phyloP scores from a whole-genome alignment of 768 basidiomycete species.

The Lentinus brumalis region DNA sequence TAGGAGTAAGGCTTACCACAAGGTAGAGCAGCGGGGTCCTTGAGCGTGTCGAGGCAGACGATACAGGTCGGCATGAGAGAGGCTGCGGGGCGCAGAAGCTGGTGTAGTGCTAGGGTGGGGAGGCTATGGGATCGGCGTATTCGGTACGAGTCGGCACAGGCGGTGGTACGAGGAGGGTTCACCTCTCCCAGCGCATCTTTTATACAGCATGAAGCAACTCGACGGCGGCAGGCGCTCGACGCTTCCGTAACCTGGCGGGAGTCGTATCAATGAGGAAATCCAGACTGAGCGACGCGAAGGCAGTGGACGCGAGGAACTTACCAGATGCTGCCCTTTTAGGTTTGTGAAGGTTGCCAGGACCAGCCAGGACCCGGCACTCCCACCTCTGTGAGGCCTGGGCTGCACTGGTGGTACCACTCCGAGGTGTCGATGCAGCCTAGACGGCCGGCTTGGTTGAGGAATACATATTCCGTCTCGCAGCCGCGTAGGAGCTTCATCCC shows the following conservation, averaged over 20 bases:
- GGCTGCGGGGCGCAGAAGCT: neutral
- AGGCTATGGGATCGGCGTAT: neutral
- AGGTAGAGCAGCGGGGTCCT: slow-evolving; percentile 58
- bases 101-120: neutral
- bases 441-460: neutral
- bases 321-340: slow-evolving; percentile 3
- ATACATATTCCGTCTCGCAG: no score
- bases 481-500: no score
- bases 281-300: slow-evolving; percentile 9
- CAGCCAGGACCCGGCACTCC: neutral
- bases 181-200: neutral
- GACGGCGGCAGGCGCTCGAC: neutral
- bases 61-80: slow-evolving; percentile 52
- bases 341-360: no score
- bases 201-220: slow-evolving; percentile 6
- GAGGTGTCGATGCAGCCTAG: neutral
- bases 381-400: neutral
- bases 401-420: neutral
- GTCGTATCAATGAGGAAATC: slow-evolving; percentile 11
- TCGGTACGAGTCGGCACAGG: neutral
- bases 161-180: neutral
- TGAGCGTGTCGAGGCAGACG: slow-evolving; percentile 60
- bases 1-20: slow-evolving; percentile 66
- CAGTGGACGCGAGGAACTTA: neutral
- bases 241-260: slow-evolving; percentile 18